Base-by-base conservation (phyloP, 2,329 filamentous ascomycete species). In the Fusarium continuum region DNA sequence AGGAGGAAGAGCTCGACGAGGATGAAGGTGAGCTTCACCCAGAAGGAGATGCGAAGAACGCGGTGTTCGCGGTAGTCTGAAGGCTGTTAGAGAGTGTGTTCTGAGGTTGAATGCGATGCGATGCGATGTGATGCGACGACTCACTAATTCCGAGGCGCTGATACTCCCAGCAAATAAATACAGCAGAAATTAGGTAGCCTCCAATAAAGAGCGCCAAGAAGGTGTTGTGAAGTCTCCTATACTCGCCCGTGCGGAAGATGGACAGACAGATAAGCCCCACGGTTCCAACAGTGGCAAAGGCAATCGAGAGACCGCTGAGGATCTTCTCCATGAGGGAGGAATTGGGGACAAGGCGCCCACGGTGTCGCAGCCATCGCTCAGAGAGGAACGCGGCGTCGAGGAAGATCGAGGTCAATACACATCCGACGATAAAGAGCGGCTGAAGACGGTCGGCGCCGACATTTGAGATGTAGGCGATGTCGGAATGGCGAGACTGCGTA, bases 91-190 rank as follows among this genome's bases (percentile, higher is more conserved):
- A 29, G n/a, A 29, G 11, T 13, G 10, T 29, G n/a, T n/a, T n/a
- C n/a, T n/a, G n/a, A n/a, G n/a, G n/a, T n/a, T 6, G 29, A 49
- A 2, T 5, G 8, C n/a, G n/a, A n/a, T n/a, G n/a, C n/a, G 6
- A 10, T 2, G 11, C 6, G 6, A 45, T 5, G 29, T 28, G 20
- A 10, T 49, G 19, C 16, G 11, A 11, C 5, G 32, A 79, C 83
- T 49, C 76, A 86, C 85, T 89, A 48, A 90, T 87, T 22, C 93
- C 92, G 2, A 98, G 83, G 3, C 91, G 88, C 71, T 95, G 90
- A 75, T 96, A 97, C 75, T 97, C 93, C 79, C 87, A 88, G 80
- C 93, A 97, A 65, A 94, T 90, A 76, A 93, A 94, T 67, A 97
- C 84, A 52, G 94, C 93, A 5, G 89, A 92, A 50, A 97, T 73